Percentiles rank a stretch among this genome's conserved stretches.
These are phyloP conservation scores for Candida railenensis DNA, from an alignment of 805 yeast genomes.

Conservation along the genomic window DNA sequence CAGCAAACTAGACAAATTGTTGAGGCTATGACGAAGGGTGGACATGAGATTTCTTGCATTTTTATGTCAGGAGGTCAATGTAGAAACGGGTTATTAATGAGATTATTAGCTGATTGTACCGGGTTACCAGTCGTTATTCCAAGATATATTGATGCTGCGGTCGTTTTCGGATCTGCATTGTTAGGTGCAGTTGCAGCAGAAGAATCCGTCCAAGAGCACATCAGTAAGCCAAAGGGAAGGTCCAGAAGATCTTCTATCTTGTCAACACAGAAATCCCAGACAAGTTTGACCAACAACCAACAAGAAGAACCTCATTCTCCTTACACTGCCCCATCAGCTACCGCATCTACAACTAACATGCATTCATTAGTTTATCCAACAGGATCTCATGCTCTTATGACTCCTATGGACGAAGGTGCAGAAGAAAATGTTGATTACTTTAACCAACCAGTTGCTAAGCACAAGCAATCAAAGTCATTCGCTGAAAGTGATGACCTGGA, in stretches of 20 bases:
- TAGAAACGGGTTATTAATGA: slow-evolving; percentile 84
- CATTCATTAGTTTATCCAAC: slow-evolving; percentile 46
- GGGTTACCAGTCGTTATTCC: slow-evolving; percentile 92
- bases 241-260: slow-evolving; percentile 35
- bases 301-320: slow-evolving; percentile 53
- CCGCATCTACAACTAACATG: slow-evolving; percentile 62
- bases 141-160: slow-evolving; percentile 93
- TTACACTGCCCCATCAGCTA: slow-evolving; percentile 79
- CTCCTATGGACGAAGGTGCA: slow-evolving; percentile 30
- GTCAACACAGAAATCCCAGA: slow-evolving; percentile 27
- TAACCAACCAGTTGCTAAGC: slow-evolving; percentile 24
- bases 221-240: slow-evolving; percentile 25
- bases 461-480: slow-evolving; percentile 3
- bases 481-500: slow-evolving; percentile 32
- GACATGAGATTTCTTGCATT: slow-evolving; percentile 72
- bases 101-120: slow-evolving; percentile 89
- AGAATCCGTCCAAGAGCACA: slow-evolving; percentile 46
- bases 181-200: slow-evolving; percentile 93
- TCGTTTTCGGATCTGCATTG: slow-evolving; percentile 92
- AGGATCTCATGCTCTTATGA: slow-evolving; percentile 30
- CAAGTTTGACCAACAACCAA: slow-evolving; percentile 20
- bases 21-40: slow-evolving; percentile 76
- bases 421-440: slow-evolving; percentile 41
- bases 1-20: slow-evolving; percentile 96
- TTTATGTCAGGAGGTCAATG: slow-evolving; percentile 98